Percentiles rank a stretch among this genome's conserved stretches.
phyloP scores from a whole-genome alignment of 768 basidiomycete genomes.

The Rhizopogon roseolus region DNA sequence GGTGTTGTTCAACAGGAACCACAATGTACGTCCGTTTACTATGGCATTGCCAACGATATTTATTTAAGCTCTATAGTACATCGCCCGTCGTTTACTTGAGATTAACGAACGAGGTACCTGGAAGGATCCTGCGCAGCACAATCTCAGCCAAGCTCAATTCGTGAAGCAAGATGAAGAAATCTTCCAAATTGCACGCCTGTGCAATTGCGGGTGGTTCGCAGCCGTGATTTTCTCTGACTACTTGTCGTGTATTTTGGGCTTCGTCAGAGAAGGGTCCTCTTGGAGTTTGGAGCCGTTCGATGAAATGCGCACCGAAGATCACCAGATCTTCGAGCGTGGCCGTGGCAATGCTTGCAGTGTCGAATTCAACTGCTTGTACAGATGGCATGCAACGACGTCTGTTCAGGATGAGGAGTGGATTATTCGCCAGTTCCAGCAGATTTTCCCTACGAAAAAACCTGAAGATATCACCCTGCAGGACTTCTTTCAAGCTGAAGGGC shows the following conservation, averaged over 20 bases:
- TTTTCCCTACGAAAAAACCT: slow-evolving; percentile 51
- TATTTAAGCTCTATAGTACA: slow-evolving; percentile 39
- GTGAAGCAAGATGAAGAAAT: slow-evolving; percentile 66
- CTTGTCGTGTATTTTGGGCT: slow-evolving; percentile 75
- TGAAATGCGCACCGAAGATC: slow-evolving; percentile 61
- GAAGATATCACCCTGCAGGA: slow-evolving; percentile 45
- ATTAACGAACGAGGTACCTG: slow-evolving; percentile 76
- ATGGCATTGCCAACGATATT: neutral
- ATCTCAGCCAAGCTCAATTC: slow-evolving; percentile 28
- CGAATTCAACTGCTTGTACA: slow-evolving; percentile 86
- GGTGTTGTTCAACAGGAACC: slow-evolving; percentile 81
- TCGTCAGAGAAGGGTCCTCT: slow-evolving; percentile 65
- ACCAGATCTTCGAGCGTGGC: slow-evolving; percentile 69
- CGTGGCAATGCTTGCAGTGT: slow-evolving; percentile 80
- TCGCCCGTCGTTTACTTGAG: slow-evolving; percentile 69
- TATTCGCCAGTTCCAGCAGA: slow-evolving; percentile 36
- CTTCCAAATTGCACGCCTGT: slow-evolving; percentile 74
- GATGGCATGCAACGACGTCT: slow-evolving; percentile 83
- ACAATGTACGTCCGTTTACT: slow-evolving; percentile 54
- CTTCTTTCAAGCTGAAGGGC: slow-evolving; percentile 43
- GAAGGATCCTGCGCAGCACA: slow-evolving; percentile 46
- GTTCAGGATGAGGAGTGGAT: slow-evolving; percentile 70
- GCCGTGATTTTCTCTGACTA: slow-evolving; percentile 79
- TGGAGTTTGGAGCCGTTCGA: slow-evolving; percentile 79
- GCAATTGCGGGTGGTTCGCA: slow-evolving; percentile 81